Percentiles rank a stretch among this genome's conserved stretches.
Evolutionary conservation across 1,284 basidiomycete genomes (phyloP).

Genomic region (Ustilago bromivora): DNA sequence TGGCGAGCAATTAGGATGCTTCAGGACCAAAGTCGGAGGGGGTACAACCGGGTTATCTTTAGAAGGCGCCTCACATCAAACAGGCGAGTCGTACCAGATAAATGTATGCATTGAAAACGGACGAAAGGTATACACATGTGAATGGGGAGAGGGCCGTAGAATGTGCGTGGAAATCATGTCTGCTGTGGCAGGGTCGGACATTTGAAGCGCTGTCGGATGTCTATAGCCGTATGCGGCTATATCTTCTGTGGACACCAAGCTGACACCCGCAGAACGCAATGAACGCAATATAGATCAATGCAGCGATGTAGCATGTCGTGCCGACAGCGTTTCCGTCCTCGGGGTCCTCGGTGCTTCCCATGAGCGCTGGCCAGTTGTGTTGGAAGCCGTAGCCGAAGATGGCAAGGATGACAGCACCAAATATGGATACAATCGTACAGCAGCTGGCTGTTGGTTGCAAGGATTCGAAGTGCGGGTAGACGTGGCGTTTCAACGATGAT

Average conservation of each 20-base stretch:
- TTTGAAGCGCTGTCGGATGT: not conserved
- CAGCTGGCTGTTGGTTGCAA: conserved; percentile 70
- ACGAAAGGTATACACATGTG: not conserved
- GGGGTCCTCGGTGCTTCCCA: conserved; percentile 72
- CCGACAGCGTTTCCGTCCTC: conserved; percentile 71
- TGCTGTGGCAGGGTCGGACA: too few species aligned
- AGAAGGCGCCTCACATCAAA: not conserved
- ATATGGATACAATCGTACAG: conserved; percentile 73
- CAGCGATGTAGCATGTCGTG: conserved; percentile 72
- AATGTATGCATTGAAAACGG: not conserved
- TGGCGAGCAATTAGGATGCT: too few species aligned
- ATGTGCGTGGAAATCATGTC: not conserved
- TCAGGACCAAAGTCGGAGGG: too few species aligned
- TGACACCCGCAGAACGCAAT: conserved; percentile 73
- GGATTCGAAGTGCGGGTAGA: not conserved
- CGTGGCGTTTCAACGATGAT: not conserved
- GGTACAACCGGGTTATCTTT: too few species aligned
- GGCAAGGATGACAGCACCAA: conserved; percentile 73
- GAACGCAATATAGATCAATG: conserved; percentile 72
- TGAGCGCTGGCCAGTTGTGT: conserved; percentile 72
- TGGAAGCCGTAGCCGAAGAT: conserved; percentile 65
- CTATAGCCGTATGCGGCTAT: conserved; percentile 63
- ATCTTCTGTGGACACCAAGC: conserved; percentile 63
- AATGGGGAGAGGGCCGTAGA: not conserved
- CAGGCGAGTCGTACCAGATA: not conserved